Evolutionary conservation across 2,329 filamentous ascomycete species (phyloP), one percentile per base, ranked within the genome.

Genomic region (Xylariaceae sp.): DNA sequence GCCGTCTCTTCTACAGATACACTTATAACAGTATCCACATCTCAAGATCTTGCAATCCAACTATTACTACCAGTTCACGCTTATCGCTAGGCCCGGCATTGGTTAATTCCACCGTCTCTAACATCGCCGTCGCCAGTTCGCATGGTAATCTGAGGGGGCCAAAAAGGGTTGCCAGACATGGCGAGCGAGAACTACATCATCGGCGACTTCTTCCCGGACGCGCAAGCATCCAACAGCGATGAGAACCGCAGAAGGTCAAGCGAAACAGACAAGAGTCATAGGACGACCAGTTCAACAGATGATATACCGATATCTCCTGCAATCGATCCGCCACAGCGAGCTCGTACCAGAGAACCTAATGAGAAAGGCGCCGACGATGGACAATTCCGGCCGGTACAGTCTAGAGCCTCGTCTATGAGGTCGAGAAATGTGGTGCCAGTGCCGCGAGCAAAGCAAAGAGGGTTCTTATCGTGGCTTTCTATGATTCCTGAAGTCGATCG

Each of bases 401-500:
- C 56, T 38, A 42, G 13, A 22, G 16, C 48, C 11, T 58, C 53
- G 22, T 63, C 62, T 2, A 56, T 54, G 33, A 42, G 47, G 16
- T 56, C 54, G 4, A 46, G 54, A 22, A 38, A 46, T 9, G 42
- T 58, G 19, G 56, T 53, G 11, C 48, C 59, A 36, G 54, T 66
- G 38, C 61, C 63, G 31, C 59, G 53, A 41, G 47, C 55, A 12
- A 45, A 59, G 39, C 80, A 90, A 45, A 78, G 90, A 62, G 92
- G 92, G 0, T 74, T 96, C 1, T 77, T 96, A 44, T 85, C 83
- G 1, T 79, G 79, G 36, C 75, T 95, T 12, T 76, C 88, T 1
- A 54, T 96, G 31, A 75, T 96, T 14, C 87, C 90, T 1, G 92
- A 97, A 71, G 83, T 96, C 13, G 83, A 89, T 42, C 77, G 86